phyloP scores from a whole-genome alignment of 345 rosid species.

The Psidium friedrichsthalianum region DNA sequence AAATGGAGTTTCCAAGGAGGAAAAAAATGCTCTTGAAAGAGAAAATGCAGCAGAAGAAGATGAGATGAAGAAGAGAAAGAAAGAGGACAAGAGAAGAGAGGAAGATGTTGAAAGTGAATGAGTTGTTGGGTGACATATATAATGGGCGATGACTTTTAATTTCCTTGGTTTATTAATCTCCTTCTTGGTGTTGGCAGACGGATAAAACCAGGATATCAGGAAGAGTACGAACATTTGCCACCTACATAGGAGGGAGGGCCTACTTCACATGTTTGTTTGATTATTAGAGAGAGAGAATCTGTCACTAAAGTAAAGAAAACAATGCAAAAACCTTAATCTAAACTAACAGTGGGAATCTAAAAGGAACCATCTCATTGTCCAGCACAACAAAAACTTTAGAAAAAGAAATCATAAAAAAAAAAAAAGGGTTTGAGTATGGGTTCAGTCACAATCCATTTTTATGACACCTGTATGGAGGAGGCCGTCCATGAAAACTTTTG shows the following conservation, averaged over 20 bases:
- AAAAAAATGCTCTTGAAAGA: background rate
- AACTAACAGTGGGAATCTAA: constrained; percentile 14
- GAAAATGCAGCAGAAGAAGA: background rate
- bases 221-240: background rate
- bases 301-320: background rate
- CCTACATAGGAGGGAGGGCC: constrained; percentile 4
- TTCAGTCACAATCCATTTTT: background rate
- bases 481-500: background rate
- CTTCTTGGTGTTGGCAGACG: constrained; percentile 3
- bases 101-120: background rate
- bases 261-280: background rate
- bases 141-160: background rate
- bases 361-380: constrained; percentile 5
- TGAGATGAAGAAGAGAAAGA: background rate
- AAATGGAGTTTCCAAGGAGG: background rate
- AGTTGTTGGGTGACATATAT: background rate
- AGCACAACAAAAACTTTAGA: background rate
- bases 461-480: background rate
- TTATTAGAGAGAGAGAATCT: background rate
- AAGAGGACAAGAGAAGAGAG: background rate
- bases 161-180: background rate
- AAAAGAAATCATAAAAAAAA: background rate
- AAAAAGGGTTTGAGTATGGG: background rate
- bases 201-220: constrained; percentile 7
- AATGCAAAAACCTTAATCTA: background rate